Base-by-base conservation (phyloP, 192 early-diverging fungal genomes). In the Linnemannia elongata region DNA sequence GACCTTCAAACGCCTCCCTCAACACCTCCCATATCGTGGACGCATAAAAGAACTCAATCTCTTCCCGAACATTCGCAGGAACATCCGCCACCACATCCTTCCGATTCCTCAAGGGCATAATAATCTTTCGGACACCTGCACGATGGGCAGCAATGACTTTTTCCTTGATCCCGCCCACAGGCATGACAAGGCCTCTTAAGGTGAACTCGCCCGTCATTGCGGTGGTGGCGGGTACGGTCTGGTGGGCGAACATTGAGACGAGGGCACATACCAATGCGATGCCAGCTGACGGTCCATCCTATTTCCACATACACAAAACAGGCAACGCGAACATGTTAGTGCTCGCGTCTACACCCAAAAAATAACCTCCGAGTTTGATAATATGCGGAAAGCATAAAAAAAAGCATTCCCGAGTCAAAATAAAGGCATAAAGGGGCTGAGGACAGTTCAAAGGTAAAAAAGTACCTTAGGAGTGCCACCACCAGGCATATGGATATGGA, bases 131-230 rank as follows among this genome's bases (percentile, higher is more conserved):
- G 72, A 97, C 92, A 27, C 94, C 93, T 17, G 93, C 93, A 17
- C 94, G 90, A 82, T 97, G 95, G 1, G 95, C 96, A 1, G 95
- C 94, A 20, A 97, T 90, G 1, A 95, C 90, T 75, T 97, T 97
- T 83, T 97, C 96, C 82, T 95, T 96, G 76, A 97, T 93, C 17
- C 96, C 96, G 1, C 96, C 96, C 6, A 97, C 94, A 30, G 95
- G 94, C 33, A 96, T 83, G 2, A 97, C 94, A 54, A 94, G 90
- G 9, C 96, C 96, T 10, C 94, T 92, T 17, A 97, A 85, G 1
- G 96, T 96, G 41, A 97, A 90, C 82, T 97, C 96, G 68, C 96
- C 96, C 2, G 96, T 97, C 96, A 96, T 97, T 22, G 93, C 93
- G 12, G 90, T 88, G 7, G 87, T 90, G 20, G 88, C 75, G 30